A percentile compares a stretch with the other conserved stretches of the same genome.
Conservation (phyloP, 805 yeast genomes). For the Cyberlindnera americana region DNA sequence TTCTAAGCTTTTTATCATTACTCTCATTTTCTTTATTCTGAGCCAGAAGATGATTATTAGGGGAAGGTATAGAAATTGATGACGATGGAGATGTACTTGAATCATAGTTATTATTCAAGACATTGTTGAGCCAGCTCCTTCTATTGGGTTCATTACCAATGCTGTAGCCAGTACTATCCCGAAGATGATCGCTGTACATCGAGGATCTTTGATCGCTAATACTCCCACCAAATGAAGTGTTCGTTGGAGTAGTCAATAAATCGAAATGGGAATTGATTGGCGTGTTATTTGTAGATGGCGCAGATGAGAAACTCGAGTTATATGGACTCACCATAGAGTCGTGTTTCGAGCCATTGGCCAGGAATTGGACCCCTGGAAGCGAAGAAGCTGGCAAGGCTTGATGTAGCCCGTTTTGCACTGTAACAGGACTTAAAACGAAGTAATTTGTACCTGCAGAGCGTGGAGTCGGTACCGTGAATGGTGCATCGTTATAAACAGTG, state of each 20-base stretch:
- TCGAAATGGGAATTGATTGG: constrained; percentile 14
- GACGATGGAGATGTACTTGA: constrained; percentile 11
- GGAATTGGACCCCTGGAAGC: constrained; percentile 21
- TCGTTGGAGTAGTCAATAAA: constrained; percentile 14
- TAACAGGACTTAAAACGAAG: constrained; percentile 18
- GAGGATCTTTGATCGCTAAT: constrained; percentile 11
- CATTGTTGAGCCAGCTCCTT: constrained; percentile 21
- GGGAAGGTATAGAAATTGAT: constrained; percentile 10
- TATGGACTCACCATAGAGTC: constrained; percentile 20
- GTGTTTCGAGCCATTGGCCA: constrained; percentile 1
- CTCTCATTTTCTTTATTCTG: constrained; percentile 9
- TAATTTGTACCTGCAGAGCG: constrained; percentile 19
- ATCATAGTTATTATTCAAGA: constrained; percentile 15
- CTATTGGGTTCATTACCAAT: constrained; percentile 8
- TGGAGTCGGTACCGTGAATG: constrained; percentile 23
- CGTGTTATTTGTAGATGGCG: constrained; percentile 14
- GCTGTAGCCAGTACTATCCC: constrained; percentile 5
- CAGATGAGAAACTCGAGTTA: constrained; percentile 16
- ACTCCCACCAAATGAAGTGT: constrained; percentile 5
- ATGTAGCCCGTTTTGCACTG: constrained; percentile 9
- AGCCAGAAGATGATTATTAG: constrained; percentile 5
- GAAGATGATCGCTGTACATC: constrained; percentile 3
- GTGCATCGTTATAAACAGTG: constrained; percentile 20
- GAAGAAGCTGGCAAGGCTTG: constrained; percentile 12
- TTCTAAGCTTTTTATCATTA: constrained; percentile 17